Conservation (phyloP, 176 grass and related monocot genomes). For the Zoysia pacifica region DNA sequence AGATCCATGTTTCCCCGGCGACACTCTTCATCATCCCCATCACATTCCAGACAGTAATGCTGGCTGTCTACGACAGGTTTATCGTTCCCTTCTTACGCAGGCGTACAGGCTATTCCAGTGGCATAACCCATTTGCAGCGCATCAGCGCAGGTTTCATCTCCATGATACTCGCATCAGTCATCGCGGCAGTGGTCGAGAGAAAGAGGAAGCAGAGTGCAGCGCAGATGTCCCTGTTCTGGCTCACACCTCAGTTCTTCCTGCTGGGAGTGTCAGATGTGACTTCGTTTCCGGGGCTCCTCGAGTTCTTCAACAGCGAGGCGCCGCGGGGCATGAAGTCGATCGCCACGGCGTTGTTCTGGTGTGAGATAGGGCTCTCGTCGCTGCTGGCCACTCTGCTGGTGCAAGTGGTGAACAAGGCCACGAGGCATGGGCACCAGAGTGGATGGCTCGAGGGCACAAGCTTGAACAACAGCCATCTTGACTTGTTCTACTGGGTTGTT, state of each 20-base stretch:
- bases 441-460: conserved; percentile 71
- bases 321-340: conserved; percentile 66
- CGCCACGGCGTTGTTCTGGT: conserved; percentile 59
- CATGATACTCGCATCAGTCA: conserved; percentile 33
- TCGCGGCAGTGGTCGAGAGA: conserved; percentile 53
- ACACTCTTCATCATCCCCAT: conserved; percentile 60
- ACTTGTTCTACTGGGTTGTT: conserved; percentile 66
- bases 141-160: conserved; percentile 42
- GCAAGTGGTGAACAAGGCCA: conserved; percentile 41
- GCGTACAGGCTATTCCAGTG: conserved; percentile 41
- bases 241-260: conserved; percentile 54
- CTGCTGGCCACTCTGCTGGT: conserved; percentile 47
- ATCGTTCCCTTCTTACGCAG: conserved; percentile 46
- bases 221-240: conserved; percentile 66
- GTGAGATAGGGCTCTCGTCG: conserved; percentile 46
- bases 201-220: conserved; percentile 28
- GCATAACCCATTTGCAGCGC: conserved; percentile 56
- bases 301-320: conserved; percentile 69
- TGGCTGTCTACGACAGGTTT: conserved; percentile 48
- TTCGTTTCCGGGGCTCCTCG: conserved; percentile 59
- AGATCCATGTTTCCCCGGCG: conserved; percentile 54
- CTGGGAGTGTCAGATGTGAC: conserved; percentile 60
- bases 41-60: conserved; percentile 54
- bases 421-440: conserved; percentile 30
- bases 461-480: conserved; percentile 60